A percentile compares a stretch with the other conserved stretches of the same genome.
Conservation (phyloP, 495 filamentous ascomycete genomes). For the Xylaria venustula region DNA sequence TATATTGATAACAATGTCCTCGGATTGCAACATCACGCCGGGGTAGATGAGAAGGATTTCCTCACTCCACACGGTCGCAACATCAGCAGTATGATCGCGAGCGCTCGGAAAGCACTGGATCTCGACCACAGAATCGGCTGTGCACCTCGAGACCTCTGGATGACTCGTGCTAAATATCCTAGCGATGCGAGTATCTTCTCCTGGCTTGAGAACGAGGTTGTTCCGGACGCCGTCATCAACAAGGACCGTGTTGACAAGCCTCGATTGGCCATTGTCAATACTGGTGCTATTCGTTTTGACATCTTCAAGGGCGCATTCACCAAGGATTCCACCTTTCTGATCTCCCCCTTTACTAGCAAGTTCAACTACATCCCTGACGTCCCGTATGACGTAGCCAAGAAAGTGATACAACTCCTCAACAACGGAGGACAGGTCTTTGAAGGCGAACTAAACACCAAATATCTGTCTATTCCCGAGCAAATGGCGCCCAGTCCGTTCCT, state of each 20-base stretch:
- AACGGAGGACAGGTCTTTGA: constrained; percentile 59
- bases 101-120: constrained; percentile 64
- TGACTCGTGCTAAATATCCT: constrained; percentile 72
- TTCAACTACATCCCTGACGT: constrained; percentile 80
- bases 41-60: constrained; percentile 62
- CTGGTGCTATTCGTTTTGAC: constrained; percentile 89
- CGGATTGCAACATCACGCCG: constrained; percentile 80
- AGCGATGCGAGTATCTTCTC: constrained; percentile 69
- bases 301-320: constrained; percentile 91
- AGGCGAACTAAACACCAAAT: constrained; percentile 28
- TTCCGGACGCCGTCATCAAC: constrained; percentile 59
- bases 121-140: constrained; percentile 79
- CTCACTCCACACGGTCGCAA: constrained; percentile 74
- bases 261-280: constrained; percentile 76
- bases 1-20: constrained; percentile 96
- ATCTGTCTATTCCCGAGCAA: constrained; percentile 43
- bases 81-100: constrained; percentile 67
- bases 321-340: constrained; percentile 74
- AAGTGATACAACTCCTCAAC: constrained; percentile 73
- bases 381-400: constrained; percentile 67
- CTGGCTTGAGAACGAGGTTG: constrained; percentile 72
- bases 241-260: constrained; percentile 42
- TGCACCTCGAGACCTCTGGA: constrained; percentile 77
- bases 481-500: constrained; percentile 19
- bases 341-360: constrained; percentile 84